Evolutionary conservation across 2,329 filamentous ascomycete species (phyloP).

Genomic region (Aspergillus udagawae): DNA sequence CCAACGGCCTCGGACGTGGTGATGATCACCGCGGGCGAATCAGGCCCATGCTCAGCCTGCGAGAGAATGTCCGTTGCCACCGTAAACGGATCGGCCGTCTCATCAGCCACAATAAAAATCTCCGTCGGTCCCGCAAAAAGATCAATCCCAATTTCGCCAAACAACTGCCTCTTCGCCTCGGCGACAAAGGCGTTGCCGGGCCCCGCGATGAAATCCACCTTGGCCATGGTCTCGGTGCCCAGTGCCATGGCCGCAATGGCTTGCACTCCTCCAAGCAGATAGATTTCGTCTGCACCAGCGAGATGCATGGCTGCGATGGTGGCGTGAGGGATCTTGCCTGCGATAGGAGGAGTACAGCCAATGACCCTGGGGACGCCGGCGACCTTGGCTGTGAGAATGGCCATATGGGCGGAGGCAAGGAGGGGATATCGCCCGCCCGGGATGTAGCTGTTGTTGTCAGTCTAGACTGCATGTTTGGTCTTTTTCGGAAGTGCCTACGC

Average conservation of each 20-base stretch:
- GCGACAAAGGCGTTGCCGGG: constrained; percentile 55
- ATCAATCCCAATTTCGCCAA: constrained; percentile 53
- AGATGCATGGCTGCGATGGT: constrained; percentile 51
- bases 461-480: too few relatives aligned
- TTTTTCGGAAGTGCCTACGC: constrained; percentile 28
- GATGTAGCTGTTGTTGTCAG: constrained; percentile 35
- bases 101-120: constrained; percentile 49
- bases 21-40: constrained; percentile 49
- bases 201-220: constrained; percentile 52
- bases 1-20: constrained; percentile 44
- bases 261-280: constrained; percentile 50
- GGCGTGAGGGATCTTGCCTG: constrained; percentile 45
- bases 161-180: constrained; percentile 52
- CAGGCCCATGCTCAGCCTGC: constrained; percentile 52
- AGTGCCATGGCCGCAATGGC: constrained; percentile 52
- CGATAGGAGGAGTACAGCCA: constrained; percentile 51
- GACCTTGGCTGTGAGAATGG: constrained; percentile 52
- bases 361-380: constrained; percentile 51
- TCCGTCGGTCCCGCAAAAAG: constrained; percentile 53
- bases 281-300: constrained; percentile 51
- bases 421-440: constrained; percentile 52
- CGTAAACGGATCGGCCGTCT: constrained; percentile 44
- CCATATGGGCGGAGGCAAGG: constrained; percentile 54
- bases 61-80: constrained; percentile 47
- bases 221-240: constrained; percentile 47